Base-by-base conservation (phyloP, 257 asterid genomes). In the Buddleja alternifolia region DNA sequence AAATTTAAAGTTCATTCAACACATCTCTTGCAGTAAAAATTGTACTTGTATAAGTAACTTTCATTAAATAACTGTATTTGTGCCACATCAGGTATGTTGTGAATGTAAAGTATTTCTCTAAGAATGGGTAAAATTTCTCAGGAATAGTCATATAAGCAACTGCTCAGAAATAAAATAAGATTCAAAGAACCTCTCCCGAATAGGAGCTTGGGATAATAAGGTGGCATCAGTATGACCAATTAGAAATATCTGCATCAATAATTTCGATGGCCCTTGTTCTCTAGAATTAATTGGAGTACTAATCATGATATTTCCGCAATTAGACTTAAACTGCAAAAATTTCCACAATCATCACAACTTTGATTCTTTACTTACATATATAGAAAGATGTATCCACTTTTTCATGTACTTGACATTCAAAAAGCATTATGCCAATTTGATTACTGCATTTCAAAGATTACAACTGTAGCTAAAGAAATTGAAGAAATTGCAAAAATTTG, bases 391-490 rank as follows among this genome's bases (percentile, higher is more conserved):
- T 20, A 14, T 6, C 15, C 41, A 16, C 40, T 55, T 39, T 19
- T 32, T 55, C 45, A 25, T 47, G 39, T 19, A 64, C 56, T 19
- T 19, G 19, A n/a, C 54, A 4, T 44, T 29, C 34, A 29, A 1
- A 29, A 29, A 29, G 34, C 23, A 50, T 56, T 63, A 70, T 23
- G 14, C 11, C 14, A 10, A 57, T 47, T 14, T 39, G 32, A 32
- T 16, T 37, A 36, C 46, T 36, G 41, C 7, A 15, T 3, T 37
- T 48, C 63, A 45, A 25, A 55, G 39, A 60, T 46, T 53, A 54
- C 58, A 54, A 20, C 19, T 37, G 36, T 59, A 78, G 42, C 34
- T 47, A 36, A 42, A 56, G 29, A 57, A 65, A 70, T 50, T 51
- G 37, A 36, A 61, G 46, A 29, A 40, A 12, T n/a, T 11, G 63